These are phyloP conservation scores for Fusarium algeriense DNA, from an alignment of 2,329 filamentous ascomycete genomes.

Conservation along the genomic window DNA sequence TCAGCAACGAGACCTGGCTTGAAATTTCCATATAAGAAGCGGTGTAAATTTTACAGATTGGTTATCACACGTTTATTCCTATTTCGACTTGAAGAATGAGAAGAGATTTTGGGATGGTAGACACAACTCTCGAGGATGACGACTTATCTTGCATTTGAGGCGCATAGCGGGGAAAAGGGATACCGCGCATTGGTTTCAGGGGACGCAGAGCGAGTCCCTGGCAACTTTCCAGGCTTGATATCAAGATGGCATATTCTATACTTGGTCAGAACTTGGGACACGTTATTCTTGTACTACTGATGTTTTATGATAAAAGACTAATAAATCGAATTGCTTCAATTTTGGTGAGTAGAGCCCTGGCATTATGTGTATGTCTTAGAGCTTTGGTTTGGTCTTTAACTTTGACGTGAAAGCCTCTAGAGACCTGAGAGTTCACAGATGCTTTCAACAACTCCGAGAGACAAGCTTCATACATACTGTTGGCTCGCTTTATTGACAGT, in stretches of 20 bases:
- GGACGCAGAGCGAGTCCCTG: slow-evolving; percentile 24
- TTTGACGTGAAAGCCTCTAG: neutral
- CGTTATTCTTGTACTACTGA: slow-evolving; percentile 37
- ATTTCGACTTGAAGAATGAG: slow-evolving; percentile 21
- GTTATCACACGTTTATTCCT: slow-evolving; percentile 21
- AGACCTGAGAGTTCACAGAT: too few species aligned
- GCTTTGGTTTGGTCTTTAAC: neutral
- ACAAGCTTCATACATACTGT: neutral
- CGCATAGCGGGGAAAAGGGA: slow-evolving; percentile 46
- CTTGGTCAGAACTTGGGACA: slow-evolving; percentile 30
- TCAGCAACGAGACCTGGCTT: neutral
- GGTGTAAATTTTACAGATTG: slow-evolving; percentile 21
- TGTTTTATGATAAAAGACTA: slow-evolving; percentile 39
- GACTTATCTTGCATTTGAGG: slow-evolving; percentile 46
- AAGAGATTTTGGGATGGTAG: slow-evolving; percentile 10
- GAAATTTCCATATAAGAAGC: neutral
- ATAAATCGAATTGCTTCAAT: slow-evolving; percentile 29
- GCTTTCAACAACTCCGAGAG: neutral
- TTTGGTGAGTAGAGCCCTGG: neutral
- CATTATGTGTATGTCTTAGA: neutral
- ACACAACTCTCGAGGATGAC: slow-evolving; percentile 11
- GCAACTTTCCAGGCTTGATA: slow-evolving; percentile 23
- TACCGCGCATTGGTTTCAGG: slow-evolving; percentile 32
- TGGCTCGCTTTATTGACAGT: neutral
- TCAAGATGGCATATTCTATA: slow-evolving; percentile 27